Conservation (phyloP, 306 rosid species). For the Cicer pinnatifidum region DNA sequence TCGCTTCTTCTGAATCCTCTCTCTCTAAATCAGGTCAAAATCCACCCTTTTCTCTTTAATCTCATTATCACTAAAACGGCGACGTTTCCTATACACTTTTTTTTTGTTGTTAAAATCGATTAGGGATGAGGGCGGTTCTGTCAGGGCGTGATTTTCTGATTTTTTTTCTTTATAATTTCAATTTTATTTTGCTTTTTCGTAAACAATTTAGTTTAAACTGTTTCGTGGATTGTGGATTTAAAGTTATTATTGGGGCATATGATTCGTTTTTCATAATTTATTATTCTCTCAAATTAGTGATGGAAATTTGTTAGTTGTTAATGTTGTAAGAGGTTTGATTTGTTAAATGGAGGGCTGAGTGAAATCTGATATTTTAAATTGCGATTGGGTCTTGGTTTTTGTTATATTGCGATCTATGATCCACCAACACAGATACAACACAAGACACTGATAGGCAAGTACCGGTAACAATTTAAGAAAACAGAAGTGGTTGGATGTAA, state of each 20-base stretch:
- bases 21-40: constrained; percentile 46
- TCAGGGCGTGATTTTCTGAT: neutral
- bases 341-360: neutral
- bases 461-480: too few species aligned
- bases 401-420: neutral
- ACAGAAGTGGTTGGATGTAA: too few species aligned
- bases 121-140: neutral
- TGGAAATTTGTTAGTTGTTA: constrained; percentile 2
- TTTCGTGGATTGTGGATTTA: neutral
- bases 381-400: neutral
- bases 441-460: too few species aligned
- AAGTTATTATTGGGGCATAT: neutral
- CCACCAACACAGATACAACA: too few species aligned
- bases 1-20: constrained; percentile 45
- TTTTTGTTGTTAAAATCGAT: neutral
- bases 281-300: neutral
- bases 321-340: constrained; percentile 1
- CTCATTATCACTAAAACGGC: neutral
- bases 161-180: neutral
- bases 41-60: neutral
- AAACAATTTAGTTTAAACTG: neutral
- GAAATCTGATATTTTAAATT: constrained; percentile 8
- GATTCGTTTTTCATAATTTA: neutral
- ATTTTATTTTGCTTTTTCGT: neutral
- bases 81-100: neutral